These are phyloP conservation scores for Malus fusca DNA, from an alignment of 306 rosid species.

Conservation along the genomic window DNA sequence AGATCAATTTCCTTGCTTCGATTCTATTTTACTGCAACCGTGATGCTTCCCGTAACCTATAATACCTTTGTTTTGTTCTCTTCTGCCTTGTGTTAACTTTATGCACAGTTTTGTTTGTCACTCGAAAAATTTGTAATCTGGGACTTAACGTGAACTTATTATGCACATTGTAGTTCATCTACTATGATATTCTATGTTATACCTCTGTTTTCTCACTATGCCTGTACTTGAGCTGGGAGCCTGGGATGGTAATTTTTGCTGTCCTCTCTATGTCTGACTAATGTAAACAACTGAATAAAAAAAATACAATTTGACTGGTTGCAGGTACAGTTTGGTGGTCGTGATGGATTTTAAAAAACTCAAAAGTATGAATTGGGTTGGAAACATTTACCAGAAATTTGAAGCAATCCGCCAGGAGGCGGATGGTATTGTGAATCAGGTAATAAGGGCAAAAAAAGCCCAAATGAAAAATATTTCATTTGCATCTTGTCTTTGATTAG, in stretches of 20 bases:
- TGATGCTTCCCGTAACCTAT: neutral
- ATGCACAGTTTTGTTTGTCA: neutral
- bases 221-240: too few species aligned
- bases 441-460: constrained; percentile 7
- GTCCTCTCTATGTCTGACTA: neutral
- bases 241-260: neutral
- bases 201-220: neutral
- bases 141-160: neutral
- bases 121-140: neutral
- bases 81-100: neutral
- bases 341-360: constrained; percentile 52
- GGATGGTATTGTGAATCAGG: constrained; percentile 64
- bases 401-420: constrained; percentile 84
- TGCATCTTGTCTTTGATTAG: neutral
- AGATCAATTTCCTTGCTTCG: neutral
- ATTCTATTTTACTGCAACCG: neutral
- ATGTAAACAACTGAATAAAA: neutral
- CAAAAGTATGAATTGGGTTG: constrained; percentile 57
- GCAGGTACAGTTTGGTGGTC: constrained; percentile 23
- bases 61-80: neutral
- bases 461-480: neutral
- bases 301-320: neutral
- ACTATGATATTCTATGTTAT: neutral
- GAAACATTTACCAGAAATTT: constrained; percentile 64
- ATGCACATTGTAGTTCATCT: neutral